Conservation (phyloP, 257 asterid species). For the Solanum paucissectum region DNA sequence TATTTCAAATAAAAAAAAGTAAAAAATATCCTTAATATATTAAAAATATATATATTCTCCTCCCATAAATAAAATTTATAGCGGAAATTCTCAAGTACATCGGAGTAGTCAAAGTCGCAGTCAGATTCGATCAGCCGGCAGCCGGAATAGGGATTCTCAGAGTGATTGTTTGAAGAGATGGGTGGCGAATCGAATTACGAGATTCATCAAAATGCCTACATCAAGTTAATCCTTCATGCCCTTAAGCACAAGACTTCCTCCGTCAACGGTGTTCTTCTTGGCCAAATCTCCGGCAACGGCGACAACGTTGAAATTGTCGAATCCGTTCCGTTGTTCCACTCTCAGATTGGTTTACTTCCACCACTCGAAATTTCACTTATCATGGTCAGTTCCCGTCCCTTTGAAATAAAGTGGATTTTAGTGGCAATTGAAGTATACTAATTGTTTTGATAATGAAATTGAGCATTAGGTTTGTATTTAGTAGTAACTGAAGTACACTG, state of each 20-base stretch:
- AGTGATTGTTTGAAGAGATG: not conserved
- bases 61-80: too few species aligned
- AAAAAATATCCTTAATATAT: too few species aligned
- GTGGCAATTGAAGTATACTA: not conserved
- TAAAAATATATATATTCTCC: not conserved
- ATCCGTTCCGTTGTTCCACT: conserved; percentile 87
- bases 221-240: conserved; percentile 87
- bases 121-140: not conserved
- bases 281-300: conserved; percentile 42
- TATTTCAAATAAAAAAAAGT: too few species aligned
- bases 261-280: conserved; percentile 87
- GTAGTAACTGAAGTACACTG: not conserved
- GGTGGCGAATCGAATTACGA: conserved; percentile 61
- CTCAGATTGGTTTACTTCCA: conserved; percentile 87
- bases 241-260: conserved; percentile 74
- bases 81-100: not conserved
- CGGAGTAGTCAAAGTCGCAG: too few species aligned
- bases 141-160: not conserved
- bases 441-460: not conserved
- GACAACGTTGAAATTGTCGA: conserved; percentile 64
- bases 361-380: conserved; percentile 90
- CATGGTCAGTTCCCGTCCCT: conserved; percentile 35
- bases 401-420: not conserved
- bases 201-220: conserved; percentile 89
- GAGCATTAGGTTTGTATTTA: not conserved